phyloP scores from a whole-genome alignment of 2,329 filamentous ascomycete species.

The Xylariomycetidae sp. region DNA sequence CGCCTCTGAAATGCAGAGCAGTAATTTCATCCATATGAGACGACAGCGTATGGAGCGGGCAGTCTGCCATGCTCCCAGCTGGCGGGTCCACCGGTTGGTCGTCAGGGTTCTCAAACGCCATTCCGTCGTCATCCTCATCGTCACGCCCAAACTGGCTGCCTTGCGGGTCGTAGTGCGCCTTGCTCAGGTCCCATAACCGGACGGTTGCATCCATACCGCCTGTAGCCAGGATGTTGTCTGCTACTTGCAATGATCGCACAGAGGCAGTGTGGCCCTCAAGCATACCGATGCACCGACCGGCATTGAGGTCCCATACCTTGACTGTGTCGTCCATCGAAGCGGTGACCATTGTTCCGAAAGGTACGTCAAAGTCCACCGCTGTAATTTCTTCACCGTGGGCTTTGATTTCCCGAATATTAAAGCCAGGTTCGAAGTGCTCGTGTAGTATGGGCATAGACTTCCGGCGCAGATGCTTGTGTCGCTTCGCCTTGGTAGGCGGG shows the following conservation, averaged over 20 bases:
- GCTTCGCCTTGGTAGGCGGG: constrained; percentile 45
- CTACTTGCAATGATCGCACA: constrained; percentile 84
- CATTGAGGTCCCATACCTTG: constrained; percentile 92
- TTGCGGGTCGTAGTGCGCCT: constrained; percentile 74
- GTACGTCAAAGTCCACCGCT: constrained; percentile 91
- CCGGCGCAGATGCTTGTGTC: constrained; percentile 54
- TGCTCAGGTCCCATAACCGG: constrained; percentile 88
- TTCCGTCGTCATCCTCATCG: constrained; percentile 56
- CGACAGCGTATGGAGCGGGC: constrained; percentile 79
- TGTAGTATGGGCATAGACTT: constrained; percentile 93
- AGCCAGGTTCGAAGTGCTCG: constrained; percentile 89
- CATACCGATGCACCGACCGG: constrained; percentile 83
- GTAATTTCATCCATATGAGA: constrained; percentile 94
- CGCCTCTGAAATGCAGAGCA: constrained; percentile 81
- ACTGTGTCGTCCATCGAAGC: constrained; percentile 90
- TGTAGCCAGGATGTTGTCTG: constrained; percentile 92
- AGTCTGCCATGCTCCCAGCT: constrained; percentile 79
- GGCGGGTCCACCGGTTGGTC: constrained; percentile 64
- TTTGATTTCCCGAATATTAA: constrained; percentile 78
- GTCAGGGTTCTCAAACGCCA: constrained; percentile 67
- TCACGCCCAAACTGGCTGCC: constrained; percentile 55
- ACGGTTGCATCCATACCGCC: constrained; percentile 94
- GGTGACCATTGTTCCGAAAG: constrained; percentile 91
- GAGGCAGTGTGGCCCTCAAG: constrained; percentile 94
- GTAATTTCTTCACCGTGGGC: constrained; percentile 86